phyloP scores from a whole-genome alignment of 75 land plant genomes.

The Pinus taeda region DNA sequence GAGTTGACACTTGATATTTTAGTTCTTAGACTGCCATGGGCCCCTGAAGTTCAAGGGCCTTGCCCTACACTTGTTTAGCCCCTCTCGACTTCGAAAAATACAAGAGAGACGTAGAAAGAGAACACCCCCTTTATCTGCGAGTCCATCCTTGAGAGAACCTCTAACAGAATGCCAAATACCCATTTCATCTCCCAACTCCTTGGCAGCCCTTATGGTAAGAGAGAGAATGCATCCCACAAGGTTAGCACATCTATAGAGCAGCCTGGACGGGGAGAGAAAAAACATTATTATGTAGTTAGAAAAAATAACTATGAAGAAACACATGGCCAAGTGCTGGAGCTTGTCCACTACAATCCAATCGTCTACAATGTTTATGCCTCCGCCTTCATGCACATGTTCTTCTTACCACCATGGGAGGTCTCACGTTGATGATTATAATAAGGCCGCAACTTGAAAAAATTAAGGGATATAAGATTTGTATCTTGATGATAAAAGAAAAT shows the following conservation, averaged over 20 bases:
- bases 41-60: neutral
- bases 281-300: constrained; percentile 16
- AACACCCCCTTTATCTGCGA: constrained; percentile 57
- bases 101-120: constrained; percentile 22
- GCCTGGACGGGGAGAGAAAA: constrained; percentile 11
- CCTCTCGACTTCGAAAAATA: neutral
- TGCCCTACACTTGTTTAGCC: neutral
- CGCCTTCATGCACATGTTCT: neutral
- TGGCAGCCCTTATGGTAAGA: constrained; percentile 59
- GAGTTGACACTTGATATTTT: neutral
- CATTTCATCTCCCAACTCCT: constrained; percentile 63
- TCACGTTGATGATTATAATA: too few species aligned
- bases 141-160: constrained; percentile 59
- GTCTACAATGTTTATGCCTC: constrained; percentile 16
- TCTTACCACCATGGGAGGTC: too few species aligned
- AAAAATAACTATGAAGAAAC: constrained; percentile 42
- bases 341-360: constrained; percentile 66
- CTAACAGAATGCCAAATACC: constrained; percentile 42
- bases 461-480: too few species aligned
- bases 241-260: constrained; percentile 37
- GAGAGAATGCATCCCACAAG: constrained; percentile 37
- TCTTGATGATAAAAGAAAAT: too few species aligned
- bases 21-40: neutral
- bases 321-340: constrained; percentile 50
- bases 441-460: too few species aligned